Evolutionary conservation across 2,329 filamentous ascomycete genomes (phyloP).

Genomic region (Chrysoporthe deuterocubensis): DNA sequence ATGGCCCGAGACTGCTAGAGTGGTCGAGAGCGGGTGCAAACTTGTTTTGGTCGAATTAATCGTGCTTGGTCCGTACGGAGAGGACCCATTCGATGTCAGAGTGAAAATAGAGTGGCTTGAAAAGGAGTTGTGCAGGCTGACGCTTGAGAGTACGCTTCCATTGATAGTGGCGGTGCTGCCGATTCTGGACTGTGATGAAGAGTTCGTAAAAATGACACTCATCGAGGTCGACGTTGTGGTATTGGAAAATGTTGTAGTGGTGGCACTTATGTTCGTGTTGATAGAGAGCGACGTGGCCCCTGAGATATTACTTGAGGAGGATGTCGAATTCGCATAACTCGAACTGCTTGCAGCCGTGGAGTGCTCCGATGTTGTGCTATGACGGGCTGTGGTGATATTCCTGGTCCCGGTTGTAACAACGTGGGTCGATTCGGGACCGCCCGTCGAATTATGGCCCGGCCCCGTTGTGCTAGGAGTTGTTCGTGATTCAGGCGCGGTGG

Average conservation of each 20-base stretch:
- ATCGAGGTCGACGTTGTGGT: conserved; percentile 3
- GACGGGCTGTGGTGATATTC: neutral
- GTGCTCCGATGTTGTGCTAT: neutral
- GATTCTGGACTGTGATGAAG: neutral
- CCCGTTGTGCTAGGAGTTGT: neutral
- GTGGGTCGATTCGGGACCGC: neutral
- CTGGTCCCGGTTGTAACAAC: neutral
- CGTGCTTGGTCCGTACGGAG: neutral
- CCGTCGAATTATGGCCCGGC: neutral
- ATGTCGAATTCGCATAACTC: neutral
- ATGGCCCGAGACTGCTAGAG: neutral
- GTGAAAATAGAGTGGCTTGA: conserved; percentile 1
- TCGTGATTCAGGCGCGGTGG: neutral
- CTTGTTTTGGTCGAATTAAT: neutral
- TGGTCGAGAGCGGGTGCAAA: neutral
- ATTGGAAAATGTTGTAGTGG: neutral
- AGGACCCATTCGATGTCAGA: neutral
- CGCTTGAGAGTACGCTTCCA: neutral
- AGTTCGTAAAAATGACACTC: neutral
- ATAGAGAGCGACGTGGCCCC: neutral
- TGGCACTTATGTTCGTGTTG: conserved; percentile 1
- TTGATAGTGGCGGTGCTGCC: neutral
- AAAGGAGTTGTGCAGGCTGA: conserved; percentile 15
- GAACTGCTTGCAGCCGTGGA: neutral
- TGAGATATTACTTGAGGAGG: neutral